phyloP scores from a whole-genome alignment of 2,329 filamentous ascomycete genomes.

The Colletotrichum tropicicola region DNA sequence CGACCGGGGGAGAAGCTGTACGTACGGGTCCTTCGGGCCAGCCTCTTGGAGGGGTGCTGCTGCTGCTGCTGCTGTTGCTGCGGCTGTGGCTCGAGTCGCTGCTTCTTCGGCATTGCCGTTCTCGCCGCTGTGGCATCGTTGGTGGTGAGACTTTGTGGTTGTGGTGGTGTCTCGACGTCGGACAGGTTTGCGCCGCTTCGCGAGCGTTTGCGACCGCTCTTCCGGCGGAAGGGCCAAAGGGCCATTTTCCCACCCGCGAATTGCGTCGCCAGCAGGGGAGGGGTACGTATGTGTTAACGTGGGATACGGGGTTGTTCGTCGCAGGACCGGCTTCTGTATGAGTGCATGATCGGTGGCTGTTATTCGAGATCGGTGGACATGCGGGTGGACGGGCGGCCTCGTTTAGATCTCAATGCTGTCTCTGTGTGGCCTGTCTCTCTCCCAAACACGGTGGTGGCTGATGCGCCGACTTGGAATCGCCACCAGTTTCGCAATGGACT shows the following conservation, averaged over 20 bases:
- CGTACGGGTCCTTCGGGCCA: slow-evolving; percentile 57
- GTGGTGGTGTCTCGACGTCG: slow-evolving; percentile 55
- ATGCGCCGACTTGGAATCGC: background rate
- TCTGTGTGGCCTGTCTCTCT: background rate
- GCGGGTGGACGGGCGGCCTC: slow-evolving; percentile 8
- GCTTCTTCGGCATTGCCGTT: slow-evolving; percentile 46
- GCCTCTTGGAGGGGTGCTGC: slow-evolving; percentile 49
- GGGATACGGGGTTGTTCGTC: slow-evolving; percentile 9
- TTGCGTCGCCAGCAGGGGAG: background rate
- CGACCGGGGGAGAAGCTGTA: slow-evolving; percentile 72
- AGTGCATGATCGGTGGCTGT: slow-evolving; percentile 24
- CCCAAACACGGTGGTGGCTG: background rate
- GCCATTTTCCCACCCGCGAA: slow-evolving; percentile 64
- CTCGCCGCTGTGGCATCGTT: slow-evolving; percentile 37
- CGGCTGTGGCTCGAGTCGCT: slow-evolving; percentile 51
- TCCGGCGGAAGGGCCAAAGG: slow-evolving; percentile 85
- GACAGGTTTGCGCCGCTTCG: slow-evolving; percentile 62
- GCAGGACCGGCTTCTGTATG: slow-evolving; percentile 5
- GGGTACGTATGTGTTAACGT: slow-evolving; percentile 4
- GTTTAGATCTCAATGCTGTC: slow-evolving; percentile 23
- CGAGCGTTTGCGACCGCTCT: slow-evolving; percentile 71
- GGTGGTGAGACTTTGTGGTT: slow-evolving; percentile 44
- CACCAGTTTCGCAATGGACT: slow-evolving; percentile 14
- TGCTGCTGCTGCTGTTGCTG: slow-evolving; percentile 48
- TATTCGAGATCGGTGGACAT: slow-evolving; percentile 11